A percentile compares a stretch with the other conserved stretches of the same genome.
These are phyloP conservation scores for Ceratobasidium sp. DNA, from an alignment of 1,284 basidiomycete species.

Conservation along the genomic window DNA sequence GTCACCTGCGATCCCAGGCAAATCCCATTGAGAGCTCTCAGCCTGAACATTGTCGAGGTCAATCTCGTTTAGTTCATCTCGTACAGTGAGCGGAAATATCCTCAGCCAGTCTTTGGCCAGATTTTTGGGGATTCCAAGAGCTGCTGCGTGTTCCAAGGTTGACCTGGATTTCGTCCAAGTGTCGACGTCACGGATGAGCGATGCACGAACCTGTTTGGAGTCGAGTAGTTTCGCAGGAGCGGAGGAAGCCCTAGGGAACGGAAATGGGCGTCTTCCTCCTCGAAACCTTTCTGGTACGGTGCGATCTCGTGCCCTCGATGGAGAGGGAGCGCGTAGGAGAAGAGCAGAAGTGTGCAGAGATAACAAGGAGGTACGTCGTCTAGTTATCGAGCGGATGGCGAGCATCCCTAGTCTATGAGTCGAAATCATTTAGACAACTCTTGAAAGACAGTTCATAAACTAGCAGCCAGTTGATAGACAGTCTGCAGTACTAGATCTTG, in stretches of 20 bases:
- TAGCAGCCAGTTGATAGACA: too few relatives aligned
- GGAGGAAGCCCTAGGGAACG: background rate
- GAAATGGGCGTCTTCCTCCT: background rate
- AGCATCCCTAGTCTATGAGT: slow-evolving; percentile 33
- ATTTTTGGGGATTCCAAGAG: slow-evolving; percentile 15
- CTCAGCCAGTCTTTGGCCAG: slow-evolving; percentile 5
- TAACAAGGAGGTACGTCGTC: background rate
- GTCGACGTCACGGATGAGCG: slow-evolving; percentile 16
- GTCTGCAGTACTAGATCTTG: too few relatives aligned
- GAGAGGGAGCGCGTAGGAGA: background rate
- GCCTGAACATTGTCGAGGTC: background rate
- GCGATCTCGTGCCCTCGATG: background rate
- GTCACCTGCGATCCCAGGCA: background rate
- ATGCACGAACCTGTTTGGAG: background rate
- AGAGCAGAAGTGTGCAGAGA: slow-evolving; percentile 21
- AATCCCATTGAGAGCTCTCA: slow-evolving; percentile 5
- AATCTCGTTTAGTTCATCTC: slow-evolving; percentile 5
- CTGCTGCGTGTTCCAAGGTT: background rate
- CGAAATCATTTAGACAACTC: slow-evolving; percentile 4
- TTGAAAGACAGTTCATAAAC: too few relatives aligned
- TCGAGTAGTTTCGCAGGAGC: background rate
- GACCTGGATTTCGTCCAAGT: background rate
- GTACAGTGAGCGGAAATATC: background rate
- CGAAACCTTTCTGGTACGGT: background rate
- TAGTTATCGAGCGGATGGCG: slow-evolving; percentile 16